Evolutionary conservation across 345 rosid genomes (phyloP).

Genomic region (Eucalyptus marginata): DNA sequence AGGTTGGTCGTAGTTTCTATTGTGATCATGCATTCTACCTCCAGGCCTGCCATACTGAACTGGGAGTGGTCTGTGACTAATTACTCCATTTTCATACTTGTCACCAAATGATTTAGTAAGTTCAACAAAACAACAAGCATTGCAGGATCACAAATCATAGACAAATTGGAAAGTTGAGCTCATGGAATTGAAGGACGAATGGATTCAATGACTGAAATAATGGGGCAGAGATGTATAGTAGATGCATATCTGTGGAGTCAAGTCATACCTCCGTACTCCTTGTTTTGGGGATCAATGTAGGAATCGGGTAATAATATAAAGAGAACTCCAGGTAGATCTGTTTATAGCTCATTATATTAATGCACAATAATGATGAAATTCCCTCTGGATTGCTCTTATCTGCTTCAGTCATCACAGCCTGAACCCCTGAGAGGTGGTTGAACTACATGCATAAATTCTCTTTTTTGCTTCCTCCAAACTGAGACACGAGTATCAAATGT

Average conservation of each 20-base stretch:
- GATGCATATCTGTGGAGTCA: background rate
- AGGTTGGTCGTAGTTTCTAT: too few relatives aligned
- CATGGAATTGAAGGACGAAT: too few relatives aligned
- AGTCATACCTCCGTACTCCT: background rate
- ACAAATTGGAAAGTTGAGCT: background rate
- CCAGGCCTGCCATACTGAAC: background rate
- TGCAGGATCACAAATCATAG: background rate
- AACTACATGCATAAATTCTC: background rate
- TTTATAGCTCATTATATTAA: too few relatives aligned
- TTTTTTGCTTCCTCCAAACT: background rate
- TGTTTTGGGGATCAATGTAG: background rate
- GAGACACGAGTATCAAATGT: too few relatives aligned
- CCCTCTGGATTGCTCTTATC: background rate
- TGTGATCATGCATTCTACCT: too few relatives aligned
- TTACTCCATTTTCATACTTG: background rate
- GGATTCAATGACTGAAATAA: background rate
- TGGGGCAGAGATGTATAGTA: background rate
- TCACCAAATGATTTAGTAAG: background rate
- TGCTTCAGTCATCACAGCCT: background rate
- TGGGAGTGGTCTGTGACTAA: background rate
- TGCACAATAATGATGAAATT: too few relatives aligned
- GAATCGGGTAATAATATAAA: fast-evolving
- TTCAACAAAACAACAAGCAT: fast-evolving
- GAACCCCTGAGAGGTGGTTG: too few relatives aligned
- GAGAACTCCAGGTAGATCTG: fast-evolving